Evolutionary conservation across 2,329 filamentous ascomycete species (phyloP).

Genomic region (Huntiella savannae): DNA sequence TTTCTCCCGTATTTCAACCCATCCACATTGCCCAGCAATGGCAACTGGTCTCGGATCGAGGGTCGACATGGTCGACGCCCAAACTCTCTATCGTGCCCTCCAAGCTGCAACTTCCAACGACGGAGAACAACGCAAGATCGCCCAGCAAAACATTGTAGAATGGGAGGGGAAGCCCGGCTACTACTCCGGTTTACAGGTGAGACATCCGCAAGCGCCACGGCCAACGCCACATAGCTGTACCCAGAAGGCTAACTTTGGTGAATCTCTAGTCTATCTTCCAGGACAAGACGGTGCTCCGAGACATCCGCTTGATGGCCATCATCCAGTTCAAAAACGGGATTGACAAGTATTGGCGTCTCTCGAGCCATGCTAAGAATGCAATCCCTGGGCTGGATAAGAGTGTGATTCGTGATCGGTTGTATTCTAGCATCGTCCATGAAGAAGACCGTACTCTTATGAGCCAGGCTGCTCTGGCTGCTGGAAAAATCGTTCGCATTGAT

Average conservation of each 20-base stretch:
- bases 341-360: slow-evolving; percentile 74
- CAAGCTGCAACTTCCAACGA: slow-evolving; percentile 43
- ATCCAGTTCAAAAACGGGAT: slow-evolving; percentile 95
- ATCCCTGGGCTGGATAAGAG: slow-evolving; percentile 58
- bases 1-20: too few relatives aligned
- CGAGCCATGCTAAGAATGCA: slow-evolving; percentile 39
- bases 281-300: slow-evolving; percentile 53
- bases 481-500: slow-evolving; percentile 78
- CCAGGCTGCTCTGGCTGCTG: slow-evolving; percentile 72
- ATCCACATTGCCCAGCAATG: slow-evolving; percentile 53
- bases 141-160: slow-evolving; percentile 48
- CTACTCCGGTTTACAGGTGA: slow-evolving; percentile 49
- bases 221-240: too few relatives aligned
- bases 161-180: slow-evolving; percentile 52
- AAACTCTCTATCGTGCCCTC: slow-evolving; percentile 45
- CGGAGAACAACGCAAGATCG: slow-evolving; percentile 43
- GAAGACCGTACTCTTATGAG: slow-evolving; percentile 55
- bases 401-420: slow-evolving; percentile 52
- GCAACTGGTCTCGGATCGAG: slow-evolving; percentile 24
- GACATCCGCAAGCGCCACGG: slow-evolving; percentile 3
- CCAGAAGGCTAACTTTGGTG: neutral
- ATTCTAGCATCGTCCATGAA: slow-evolving; percentile 62
- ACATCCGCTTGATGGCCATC: slow-evolving; percentile 73
- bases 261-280: slow-evolving; percentile 51
- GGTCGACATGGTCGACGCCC: slow-evolving; percentile 20